phyloP scores from a whole-genome alignment of 1,284 basidiomycete genomes.

The Rhodotorula sp. region DNA sequence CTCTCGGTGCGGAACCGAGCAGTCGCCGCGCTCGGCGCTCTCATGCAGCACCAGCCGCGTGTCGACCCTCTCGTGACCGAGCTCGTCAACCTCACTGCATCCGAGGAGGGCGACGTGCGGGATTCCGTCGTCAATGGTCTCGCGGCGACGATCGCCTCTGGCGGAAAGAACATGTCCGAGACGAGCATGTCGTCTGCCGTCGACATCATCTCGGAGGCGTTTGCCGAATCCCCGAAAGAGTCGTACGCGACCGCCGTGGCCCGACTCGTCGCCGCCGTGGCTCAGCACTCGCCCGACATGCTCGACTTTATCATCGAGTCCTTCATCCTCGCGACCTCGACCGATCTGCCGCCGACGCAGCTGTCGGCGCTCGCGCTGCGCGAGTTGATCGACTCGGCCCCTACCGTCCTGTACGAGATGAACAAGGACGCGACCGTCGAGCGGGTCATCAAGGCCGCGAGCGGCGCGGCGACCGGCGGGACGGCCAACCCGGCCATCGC shows the following conservation, averaged over 20 bases:
- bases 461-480: constrained; percentile 55
- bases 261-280: constrained; percentile 65
- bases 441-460: constrained; percentile 69
- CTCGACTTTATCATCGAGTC: constrained; percentile 69
- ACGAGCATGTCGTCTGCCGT: constrained; percentile 68
- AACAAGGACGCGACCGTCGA: constrained; percentile 62
- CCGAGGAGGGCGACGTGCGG: constrained; percentile 66
- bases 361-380: constrained; percentile 67
- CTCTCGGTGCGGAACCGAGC: constrained; percentile 77
- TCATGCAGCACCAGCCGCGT: constrained; percentile 86
- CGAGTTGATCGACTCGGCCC: constrained; percentile 58
- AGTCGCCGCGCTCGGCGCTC: constrained; percentile 77
- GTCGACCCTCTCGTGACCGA: constrained; percentile 70
- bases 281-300: constrained; percentile 60
- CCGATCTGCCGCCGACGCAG: constrained; percentile 63
- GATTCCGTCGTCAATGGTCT: constrained; percentile 74
- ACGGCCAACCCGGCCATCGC: constrained; percentile 63
- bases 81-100: constrained; percentile 58
- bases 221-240: constrained; percentile 70
- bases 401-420: constrained; percentile 65
- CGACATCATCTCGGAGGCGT: constrained; percentile 75
- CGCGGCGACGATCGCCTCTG: constrained; percentile 71
- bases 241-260: constrained; percentile 69
- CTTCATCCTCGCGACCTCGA: constrained; percentile 57
- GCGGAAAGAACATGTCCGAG: constrained; percentile 70